Conservation (phyloP, 768 basidiomycete genomes). For the Agrocybe praecox region DNA sequence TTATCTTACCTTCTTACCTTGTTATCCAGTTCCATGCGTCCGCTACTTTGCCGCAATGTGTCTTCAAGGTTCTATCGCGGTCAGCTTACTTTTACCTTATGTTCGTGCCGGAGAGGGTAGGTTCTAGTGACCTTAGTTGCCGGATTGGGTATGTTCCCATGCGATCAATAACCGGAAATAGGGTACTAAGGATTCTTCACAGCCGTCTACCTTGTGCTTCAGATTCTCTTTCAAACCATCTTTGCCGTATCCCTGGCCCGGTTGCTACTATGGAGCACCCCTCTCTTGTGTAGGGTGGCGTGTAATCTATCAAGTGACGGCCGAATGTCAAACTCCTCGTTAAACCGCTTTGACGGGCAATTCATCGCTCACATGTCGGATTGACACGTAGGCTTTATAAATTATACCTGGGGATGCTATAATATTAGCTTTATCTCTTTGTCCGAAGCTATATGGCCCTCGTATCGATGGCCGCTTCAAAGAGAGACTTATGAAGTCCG, state of each 20-base stretch:
- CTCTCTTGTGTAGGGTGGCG: conserved; percentile 22
- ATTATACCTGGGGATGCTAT: conserved; percentile 12
- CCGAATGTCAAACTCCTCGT: conserved; percentile 21
- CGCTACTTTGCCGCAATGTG: not conserved
- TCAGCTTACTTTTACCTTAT: conserved; percentile 6
- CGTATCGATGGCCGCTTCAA: conserved; percentile 13
- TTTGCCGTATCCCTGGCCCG: conserved; percentile 5
- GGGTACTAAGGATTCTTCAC: conserved; percentile 9
- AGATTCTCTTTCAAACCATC: not conserved
- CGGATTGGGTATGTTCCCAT: conserved; percentile 21
- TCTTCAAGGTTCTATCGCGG: conserved; percentile 12
- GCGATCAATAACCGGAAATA: conserved; percentile 19
- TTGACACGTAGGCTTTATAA: conserved; percentile 30
- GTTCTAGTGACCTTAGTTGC: conserved; percentile 11
- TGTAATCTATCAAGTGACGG: conserved; percentile 35
- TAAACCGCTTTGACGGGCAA: conserved; percentile 24
- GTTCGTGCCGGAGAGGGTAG: conserved; percentile 9
- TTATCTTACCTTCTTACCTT: conserved; percentile 16
- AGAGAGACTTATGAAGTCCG: conserved; percentile 15
- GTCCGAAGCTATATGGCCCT: conserved; percentile 7
- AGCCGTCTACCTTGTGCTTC: conserved; percentile 19
- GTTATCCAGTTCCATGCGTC: conserved; percentile 10
- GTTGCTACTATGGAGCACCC: conserved; percentile 5
- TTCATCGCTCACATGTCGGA: conserved; percentile 34
- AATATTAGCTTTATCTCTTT: conserved; percentile 13